Base-by-base conservation (phyloP, 768 basidiomycete species). In the Lentinula lateritia region DNA sequence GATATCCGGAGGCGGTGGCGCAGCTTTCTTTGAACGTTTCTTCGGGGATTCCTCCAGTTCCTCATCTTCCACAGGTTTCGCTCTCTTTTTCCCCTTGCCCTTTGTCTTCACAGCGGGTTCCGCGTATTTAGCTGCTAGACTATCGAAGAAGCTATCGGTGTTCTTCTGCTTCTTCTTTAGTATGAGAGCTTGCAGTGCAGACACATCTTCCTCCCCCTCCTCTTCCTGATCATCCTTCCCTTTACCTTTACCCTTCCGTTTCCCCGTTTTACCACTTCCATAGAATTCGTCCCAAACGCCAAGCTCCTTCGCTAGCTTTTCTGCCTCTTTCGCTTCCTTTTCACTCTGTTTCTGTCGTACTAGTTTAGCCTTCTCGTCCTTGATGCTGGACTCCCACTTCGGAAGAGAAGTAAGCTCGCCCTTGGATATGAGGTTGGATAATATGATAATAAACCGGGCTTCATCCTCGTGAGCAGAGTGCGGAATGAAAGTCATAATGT, bases 271-370 rank as follows among this genome's bases (percentile, higher is more conserved):
- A 3, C 90, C 92, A 64, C 79, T 85, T 5, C 90, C 92, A 68
- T 91, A 93, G 67, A 94, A 94, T 66, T 94, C 92, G 60, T 97
- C 94, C 93, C 93, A 95, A 9, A 97, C 90, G 2, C 94, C 95
- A 15, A 98, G 74, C 64, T 93, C 92, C 66, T 86, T 92, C 5
- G 95, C 95, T 45, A 88, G 75, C 18, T 83, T 78, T 72, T 93
- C 95, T 3, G 95, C 95, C 67, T 96, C 93, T 60, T 76, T 76
- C 1, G 92, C 92, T 71, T 95, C 94, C 71, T 87, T 89, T 63
- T 86, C 79, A 1, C 86, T 83, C 67, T 84, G 82, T 72, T 90
- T 92, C 76, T 80, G 82, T 48, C 95, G 81, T 18, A 86, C 82
- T 65, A 88, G 80, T 65, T 81, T 85, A 5, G 87, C 87, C 73